Evolutionary conservation across 2,329 filamentous ascomycete genomes (phyloP), one percentile per base, ranked within the genome.

Genomic region (Cryphonectria naterciae): DNA sequence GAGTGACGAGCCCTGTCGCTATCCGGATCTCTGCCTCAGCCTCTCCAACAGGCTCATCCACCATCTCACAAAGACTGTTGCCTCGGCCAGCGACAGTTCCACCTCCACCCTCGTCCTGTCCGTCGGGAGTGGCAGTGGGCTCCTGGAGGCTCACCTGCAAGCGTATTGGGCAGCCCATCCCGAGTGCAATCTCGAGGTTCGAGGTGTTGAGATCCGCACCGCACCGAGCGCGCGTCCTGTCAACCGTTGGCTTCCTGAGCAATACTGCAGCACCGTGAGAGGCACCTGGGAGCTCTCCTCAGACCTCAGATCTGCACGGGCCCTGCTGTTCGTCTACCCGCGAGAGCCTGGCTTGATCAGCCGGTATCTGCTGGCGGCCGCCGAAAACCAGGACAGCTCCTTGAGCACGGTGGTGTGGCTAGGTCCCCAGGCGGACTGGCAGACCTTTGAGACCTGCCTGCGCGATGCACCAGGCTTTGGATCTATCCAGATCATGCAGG

Each of bases 291-390:
- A 72, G 63, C 56, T 71, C 35, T 69, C 62, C 4, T n/a, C 68
- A 1, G 32, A 41, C 15, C 46, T 66, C 15, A 43, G 13, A 1
- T 2, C 22, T 13, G 58, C 69, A 0, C 49, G 37, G 6, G 54
- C 71, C 8, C 22, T 73, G n/a, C 17, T 73, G 1, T 73, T 73
- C 10, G 69, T 71, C 19, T 73, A 73, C 35, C 71, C 71, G 11
- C 68, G 71, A 2, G 71, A 71, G 8, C 69, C 69, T 8, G 25
- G 15, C 3, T 46, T 73, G 8, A 35, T 73, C 2, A 25, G 1
- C 6, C 63, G 66, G 4, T 73, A 73, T n/a, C 62, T 73, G 28
- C 8, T 15, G 17, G 32, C 69, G 13, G 64, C 56, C n/a, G 8
- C 41, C 7, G 15, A 41, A 1, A 22, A 63, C 28, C 32, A n/a